These are phyloP conservation scores for Pythium aristosporum DNA, from an alignment of 352 stramenopile species.

Conservation along the genomic window DNA sequence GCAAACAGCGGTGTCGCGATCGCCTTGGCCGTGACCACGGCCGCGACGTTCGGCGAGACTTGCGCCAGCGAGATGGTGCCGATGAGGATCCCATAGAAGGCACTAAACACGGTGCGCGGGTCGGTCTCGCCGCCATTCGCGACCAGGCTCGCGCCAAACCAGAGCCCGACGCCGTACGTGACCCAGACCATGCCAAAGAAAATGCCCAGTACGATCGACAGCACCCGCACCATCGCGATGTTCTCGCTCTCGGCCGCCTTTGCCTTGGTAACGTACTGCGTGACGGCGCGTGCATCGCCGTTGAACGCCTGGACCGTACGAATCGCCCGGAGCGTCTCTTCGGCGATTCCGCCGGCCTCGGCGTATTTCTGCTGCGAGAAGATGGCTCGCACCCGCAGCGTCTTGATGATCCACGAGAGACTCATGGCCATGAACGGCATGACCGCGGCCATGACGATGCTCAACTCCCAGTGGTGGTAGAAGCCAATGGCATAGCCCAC, in stretches of 20 bases:
- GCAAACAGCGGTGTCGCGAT: slow-evolving; percentile 43
- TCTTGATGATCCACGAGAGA: slow-evolving; percentile 33
- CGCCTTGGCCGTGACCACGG: slow-evolving; percentile 36
- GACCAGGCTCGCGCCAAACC: slow-evolving; percentile 51
- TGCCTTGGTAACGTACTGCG: slow-evolving; percentile 34
- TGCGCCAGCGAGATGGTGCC: slow-evolving; percentile 40
- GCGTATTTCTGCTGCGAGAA: slow-evolving; percentile 45
- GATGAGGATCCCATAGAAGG: slow-evolving; percentile 44
- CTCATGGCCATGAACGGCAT: slow-evolving; percentile 44
- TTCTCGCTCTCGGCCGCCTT: slow-evolving; percentile 28
- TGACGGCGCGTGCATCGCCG: slow-evolving; percentile 42
- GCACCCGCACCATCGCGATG: slow-evolving; percentile 28
- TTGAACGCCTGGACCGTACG: slow-evolving; percentile 52
- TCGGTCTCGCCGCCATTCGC: slow-evolving; percentile 27
- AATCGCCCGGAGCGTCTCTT: slow-evolving; percentile 59
- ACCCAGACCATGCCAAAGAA: slow-evolving; percentile 43
- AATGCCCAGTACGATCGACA: slow-evolving; percentile 39
- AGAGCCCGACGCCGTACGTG: slow-evolving; percentile 46
- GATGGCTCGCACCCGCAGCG: slow-evolving; percentile 31
- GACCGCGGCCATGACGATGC: slow-evolving; percentile 45
- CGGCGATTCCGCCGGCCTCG: slow-evolving; percentile 45
- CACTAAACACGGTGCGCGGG: slow-evolving; percentile 40
- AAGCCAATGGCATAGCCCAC: slow-evolving; percentile 48
- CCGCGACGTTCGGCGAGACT: slow-evolving; percentile 44
- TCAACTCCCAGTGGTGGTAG: slow-evolving; percentile 40